Evolutionary conservation across 768 basidiomycete genomes (phyloP).

Genomic region (Rhodotorula paludigena): DNA sequence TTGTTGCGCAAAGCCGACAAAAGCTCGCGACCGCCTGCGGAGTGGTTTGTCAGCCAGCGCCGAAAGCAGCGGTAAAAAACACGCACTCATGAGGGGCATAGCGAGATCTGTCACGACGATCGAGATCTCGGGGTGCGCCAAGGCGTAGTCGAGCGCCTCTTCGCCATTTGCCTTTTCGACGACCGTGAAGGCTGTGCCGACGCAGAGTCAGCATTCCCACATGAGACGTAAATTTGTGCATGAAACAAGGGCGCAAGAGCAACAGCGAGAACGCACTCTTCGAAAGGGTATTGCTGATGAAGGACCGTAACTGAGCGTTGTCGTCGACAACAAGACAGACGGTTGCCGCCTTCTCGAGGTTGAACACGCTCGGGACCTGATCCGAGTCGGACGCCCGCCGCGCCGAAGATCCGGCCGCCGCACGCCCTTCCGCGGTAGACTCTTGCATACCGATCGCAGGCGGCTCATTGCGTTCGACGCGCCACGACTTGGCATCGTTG

Average conservation of each 20-base stretch:
- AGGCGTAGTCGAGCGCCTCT: constrained; percentile 27
- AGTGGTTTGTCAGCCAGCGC: too few species aligned
- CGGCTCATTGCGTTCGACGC: constrained; percentile 5
- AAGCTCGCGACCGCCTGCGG: constrained; percentile 5
- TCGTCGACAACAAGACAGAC: constrained; percentile 27
- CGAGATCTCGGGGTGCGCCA: constrained; percentile 2
- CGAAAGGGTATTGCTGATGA: constrained; percentile 19
- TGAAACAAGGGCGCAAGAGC: neutral
- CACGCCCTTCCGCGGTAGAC: too few species aligned
- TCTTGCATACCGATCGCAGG: neutral
- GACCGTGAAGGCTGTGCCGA: constrained; percentile 10
- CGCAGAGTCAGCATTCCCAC: too few species aligned
- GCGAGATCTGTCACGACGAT: constrained; percentile 14
- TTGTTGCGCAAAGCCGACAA: constrained; percentile 13
- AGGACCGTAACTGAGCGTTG: constrained; percentile 2
- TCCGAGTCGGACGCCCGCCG: neutral
- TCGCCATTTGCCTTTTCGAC: constrained; percentile 7
- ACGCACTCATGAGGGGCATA: constrained; percentile 2
- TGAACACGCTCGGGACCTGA: constrained; percentile 7
- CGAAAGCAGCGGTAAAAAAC: too few species aligned
- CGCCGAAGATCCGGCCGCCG: neutral
- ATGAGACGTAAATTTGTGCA: too few species aligned
- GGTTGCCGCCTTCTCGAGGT: constrained; percentile 9
- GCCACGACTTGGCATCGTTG: constrained; percentile 20
- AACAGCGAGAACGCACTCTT: neutral